Percentiles rank a stretch among this genome's conserved stretches.
Evolutionary conservation across 768 basidiomycete species (phyloP).

Genomic region (Neoboletus magnificus): DNA sequence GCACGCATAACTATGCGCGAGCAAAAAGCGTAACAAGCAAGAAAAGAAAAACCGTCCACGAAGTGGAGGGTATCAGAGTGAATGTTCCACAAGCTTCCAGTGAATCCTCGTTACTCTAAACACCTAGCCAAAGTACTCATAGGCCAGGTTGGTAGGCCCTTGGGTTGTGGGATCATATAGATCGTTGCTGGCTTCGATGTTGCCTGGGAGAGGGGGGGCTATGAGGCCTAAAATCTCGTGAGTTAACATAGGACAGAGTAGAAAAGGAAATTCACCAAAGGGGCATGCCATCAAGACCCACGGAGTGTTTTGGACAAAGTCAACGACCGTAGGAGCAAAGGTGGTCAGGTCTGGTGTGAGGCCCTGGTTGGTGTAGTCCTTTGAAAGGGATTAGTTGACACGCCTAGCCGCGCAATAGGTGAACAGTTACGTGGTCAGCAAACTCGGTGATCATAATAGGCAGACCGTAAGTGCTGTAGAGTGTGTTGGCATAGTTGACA

Average conservation of each 20-base stretch:
- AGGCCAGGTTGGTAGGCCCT: no score
- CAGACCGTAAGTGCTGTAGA: constrained; percentile 41
- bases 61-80: constrained; percentile 18
- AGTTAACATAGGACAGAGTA: neutral
- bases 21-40: neutral
- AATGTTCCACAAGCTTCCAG: constrained; percentile 2
- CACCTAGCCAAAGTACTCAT: constrained; percentile 39
- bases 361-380: no score
- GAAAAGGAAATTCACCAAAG: constrained; percentile 52
- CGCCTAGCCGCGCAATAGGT: neutral
- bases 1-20: constrained; percentile 1
- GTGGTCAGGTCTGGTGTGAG: no score
- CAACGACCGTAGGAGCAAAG: constrained; percentile 33
- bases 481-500: constrained; percentile 46
- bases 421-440: constrained; percentile 54
- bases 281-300: constrained; percentile 40
- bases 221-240: constrained; percentile 43
- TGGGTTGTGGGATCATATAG: constrained; percentile 46
- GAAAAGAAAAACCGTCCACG: constrained; percentile 8
- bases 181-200: constrained; percentile 44
- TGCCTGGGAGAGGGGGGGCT: constrained; percentile 11
- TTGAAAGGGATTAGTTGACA: constrained; percentile 2
- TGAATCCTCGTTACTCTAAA: neutral
- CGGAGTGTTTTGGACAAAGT: constrained; percentile 32
- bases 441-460: constrained; percentile 64